These are phyloP conservation scores for Lasiodiplodia sp. DNA, from an alignment of 2,329 filamentous ascomycete genomes.

Conservation along the genomic window DNA sequence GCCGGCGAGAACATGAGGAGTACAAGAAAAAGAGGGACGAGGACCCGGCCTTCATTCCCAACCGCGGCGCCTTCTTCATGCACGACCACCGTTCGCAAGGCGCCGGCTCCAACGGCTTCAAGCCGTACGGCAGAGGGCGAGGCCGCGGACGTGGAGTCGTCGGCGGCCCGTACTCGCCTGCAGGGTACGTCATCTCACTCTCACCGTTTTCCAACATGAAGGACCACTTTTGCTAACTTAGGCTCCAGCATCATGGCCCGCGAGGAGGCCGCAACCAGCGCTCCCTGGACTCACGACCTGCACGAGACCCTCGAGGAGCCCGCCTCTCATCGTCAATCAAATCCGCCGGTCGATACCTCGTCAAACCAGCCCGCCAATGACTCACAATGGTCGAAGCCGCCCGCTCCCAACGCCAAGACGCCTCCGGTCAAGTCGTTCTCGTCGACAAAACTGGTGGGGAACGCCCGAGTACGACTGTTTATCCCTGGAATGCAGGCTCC, in stretches of 20 bases:
- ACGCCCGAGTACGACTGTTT: slow-evolving; percentile 82
- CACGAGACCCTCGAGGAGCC: slow-evolving; percentile 58
- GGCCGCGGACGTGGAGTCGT: slow-evolving; percentile 68
- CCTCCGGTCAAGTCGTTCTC: slow-evolving; percentile 64
- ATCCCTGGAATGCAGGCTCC: slow-evolving; percentile 78
- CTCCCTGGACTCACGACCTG: slow-evolving; percentile 92
- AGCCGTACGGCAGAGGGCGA: slow-evolving; percentile 71
- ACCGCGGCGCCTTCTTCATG: slow-evolving; percentile 94
- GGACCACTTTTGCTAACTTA: slow-evolving; percentile 38
- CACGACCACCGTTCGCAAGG: slow-evolving; percentile 87
- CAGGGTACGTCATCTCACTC: slow-evolving; percentile 62
- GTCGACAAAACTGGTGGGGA: slow-evolving; percentile 82
- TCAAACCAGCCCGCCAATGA: slow-evolving; percentile 30
- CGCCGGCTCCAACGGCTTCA: slow-evolving; percentile 79
- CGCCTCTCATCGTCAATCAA: slow-evolving; percentile 62
- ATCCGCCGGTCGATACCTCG: background rate
- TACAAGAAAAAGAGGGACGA: slow-evolving; percentile 87
- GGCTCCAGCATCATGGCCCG: slow-evolving; percentile 49
- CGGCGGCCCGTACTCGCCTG: slow-evolving; percentile 62
- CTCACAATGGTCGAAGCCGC: slow-evolving; percentile 34
- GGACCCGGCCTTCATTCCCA: slow-evolving; percentile 92
- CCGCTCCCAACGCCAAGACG: slow-evolving; percentile 34
- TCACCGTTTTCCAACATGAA: slow-evolving; percentile 16
- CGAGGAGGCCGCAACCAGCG: slow-evolving; percentile 66
- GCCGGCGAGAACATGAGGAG: slow-evolving; percentile 87